phyloP scores from a whole-genome alignment of 1,284 basidiomycete species.

The Apiotrichum laibachii region DNA sequence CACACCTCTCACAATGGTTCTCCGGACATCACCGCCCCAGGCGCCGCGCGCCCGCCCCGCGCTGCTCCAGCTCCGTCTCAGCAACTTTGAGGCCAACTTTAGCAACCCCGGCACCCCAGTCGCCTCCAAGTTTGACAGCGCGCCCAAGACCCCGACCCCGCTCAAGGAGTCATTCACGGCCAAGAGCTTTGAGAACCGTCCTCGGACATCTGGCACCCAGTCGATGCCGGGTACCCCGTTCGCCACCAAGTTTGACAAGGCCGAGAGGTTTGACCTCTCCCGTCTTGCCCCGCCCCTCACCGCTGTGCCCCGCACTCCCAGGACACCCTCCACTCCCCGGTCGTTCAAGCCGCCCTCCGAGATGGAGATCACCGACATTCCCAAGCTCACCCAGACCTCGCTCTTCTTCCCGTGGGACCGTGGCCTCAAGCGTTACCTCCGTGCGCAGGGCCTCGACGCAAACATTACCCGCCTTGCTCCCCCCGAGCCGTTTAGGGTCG shows the following conservation, averaged over 20 bases:
- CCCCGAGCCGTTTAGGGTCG: constrained; percentile 3
- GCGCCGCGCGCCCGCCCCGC: constrained; percentile 1
- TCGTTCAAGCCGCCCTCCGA: neutral
- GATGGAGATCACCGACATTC: constrained; percentile 8
- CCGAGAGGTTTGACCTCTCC: neutral
- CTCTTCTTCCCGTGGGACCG: constrained; percentile 9
- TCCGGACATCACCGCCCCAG: neutral
- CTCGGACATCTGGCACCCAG: neutral
- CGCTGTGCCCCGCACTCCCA: neutral
- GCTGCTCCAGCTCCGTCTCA: constrained; percentile 5
- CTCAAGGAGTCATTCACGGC: neutral
- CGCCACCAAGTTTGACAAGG: neutral
- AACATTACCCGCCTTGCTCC: neutral
- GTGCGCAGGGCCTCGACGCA: neutral
- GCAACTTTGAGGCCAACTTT: constrained; percentile 8
- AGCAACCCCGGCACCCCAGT: neutral
- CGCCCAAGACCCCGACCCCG: neutral
- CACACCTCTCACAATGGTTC: neutral
- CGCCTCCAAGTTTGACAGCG: neutral
- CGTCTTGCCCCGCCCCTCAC: neutral
- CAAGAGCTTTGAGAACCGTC: neutral
- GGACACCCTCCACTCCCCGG: neutral
- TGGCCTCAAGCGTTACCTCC: constrained; percentile 1
- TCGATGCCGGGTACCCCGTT: constrained; percentile 1
- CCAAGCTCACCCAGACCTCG: neutral